These are phyloP conservation scores for Nothophytophthora sp. DNA, from an alignment of 352 stramenopile species.

Conservation along the genomic window DNA sequence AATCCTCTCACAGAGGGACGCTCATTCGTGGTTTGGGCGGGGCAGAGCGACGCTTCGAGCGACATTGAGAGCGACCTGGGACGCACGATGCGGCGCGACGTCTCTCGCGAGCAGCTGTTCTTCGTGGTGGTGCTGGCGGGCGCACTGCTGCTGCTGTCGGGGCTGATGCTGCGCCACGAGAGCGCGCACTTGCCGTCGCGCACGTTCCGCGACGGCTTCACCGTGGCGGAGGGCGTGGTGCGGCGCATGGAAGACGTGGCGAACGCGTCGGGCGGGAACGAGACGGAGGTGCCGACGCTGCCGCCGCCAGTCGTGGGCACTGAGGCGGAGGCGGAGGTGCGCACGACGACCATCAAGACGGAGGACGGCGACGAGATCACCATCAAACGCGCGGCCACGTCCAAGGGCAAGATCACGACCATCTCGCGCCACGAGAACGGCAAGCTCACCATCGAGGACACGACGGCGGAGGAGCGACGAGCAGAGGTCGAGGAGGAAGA, in stretches of 20 bases:
- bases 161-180: slow-evolving; percentile 60
- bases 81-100: slow-evolving; percentile 26
- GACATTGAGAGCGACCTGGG: not conserved
- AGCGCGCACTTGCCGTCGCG: slow-evolving; percentile 30
- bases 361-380: slow-evolving; percentile 80
- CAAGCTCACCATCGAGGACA: slow-evolving; percentile 75
- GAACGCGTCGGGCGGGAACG: not conserved
- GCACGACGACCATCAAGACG: slow-evolving; percentile 76
- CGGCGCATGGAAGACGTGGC: slow-evolving; percentile 45
- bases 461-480: slow-evolving; percentile 8
- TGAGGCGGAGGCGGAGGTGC: slow-evolving; percentile 22
- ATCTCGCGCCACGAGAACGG: slow-evolving; percentile 73
- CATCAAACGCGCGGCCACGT: slow-evolving; percentile 59
- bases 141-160: slow-evolving; percentile 58
- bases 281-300: not conserved
- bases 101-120: slow-evolving; percentile 51
- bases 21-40: not conserved
- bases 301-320: slow-evolving; percentile 1
- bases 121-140: slow-evolving; percentile 51
- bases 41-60: slow-evolving; percentile 7
- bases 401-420: slow-evolving; percentile 64
- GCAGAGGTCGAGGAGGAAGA: not conserved
- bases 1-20: no score
- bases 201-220: slow-evolving; percentile 78
- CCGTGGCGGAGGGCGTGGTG: slow-evolving; percentile 46